Percentiles rank a stretch among this genome's conserved stretches.
Conservation (phyloP, 768 basidiomycete species). For the Imleria badia region DNA sequence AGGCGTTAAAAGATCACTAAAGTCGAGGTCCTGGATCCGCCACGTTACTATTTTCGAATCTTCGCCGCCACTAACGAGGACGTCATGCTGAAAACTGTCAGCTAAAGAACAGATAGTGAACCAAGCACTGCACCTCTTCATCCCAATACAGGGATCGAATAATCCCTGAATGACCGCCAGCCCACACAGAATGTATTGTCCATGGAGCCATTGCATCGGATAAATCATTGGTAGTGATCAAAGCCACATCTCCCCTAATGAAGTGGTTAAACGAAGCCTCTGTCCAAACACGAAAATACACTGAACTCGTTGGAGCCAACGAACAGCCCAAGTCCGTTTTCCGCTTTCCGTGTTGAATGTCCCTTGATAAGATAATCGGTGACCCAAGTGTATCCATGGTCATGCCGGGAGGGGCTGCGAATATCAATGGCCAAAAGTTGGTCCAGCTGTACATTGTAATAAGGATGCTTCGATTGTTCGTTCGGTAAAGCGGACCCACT, state of each 20-base stretch:
- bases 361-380: constrained; percentile 74
- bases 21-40: constrained; percentile 23
- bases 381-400: constrained; percentile 61
- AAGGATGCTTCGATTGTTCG: neutral
- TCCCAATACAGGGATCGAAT: constrained; percentile 60
- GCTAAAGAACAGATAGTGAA: neutral
- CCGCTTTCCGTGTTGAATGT: constrained; percentile 26
- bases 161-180: constrained; percentile 53
- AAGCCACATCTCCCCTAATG: constrained; percentile 55
- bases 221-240: constrained; percentile 47
- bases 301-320: constrained; percentile 74
- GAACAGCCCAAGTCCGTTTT: constrained; percentile 50
- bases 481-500: constrained; percentile 35
- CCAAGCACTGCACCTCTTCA: constrained; percentile 39
- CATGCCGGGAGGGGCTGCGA: constrained; percentile 61
- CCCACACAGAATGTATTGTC: constrained; percentile 52
- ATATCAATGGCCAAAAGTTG: constrained; percentile 57
- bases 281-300: neutral
- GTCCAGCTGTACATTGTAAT: constrained; percentile 53
- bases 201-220: constrained; percentile 42
- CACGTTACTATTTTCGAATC: constrained; percentile 48
- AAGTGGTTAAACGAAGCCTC: constrained; percentile 1
- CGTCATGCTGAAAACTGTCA: constrained; percentile 33
- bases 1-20: neutral
- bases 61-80: constrained; percentile 52